Evolutionary conservation across 2,329 filamentous ascomycete species (phyloP), one percentile per base, ranked within the genome.

Genomic region (Colletotrichum nymphaeae): DNA sequence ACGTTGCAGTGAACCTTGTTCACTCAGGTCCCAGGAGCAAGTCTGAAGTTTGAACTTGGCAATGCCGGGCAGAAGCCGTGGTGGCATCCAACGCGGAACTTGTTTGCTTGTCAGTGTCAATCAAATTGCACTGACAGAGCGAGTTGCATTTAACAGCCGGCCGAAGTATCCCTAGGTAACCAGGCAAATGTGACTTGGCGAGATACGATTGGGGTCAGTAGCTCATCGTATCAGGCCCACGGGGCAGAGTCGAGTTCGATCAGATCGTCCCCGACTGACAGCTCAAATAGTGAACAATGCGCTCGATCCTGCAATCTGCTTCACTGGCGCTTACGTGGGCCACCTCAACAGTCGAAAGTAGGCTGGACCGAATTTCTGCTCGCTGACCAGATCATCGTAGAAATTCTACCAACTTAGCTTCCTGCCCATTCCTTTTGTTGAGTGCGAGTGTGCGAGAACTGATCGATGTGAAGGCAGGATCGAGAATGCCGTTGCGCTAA

Each of bases 201-300:
- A 28, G 11, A 26, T 37, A 57, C 52, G 46, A 26, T 49, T 30
- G 63, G 37, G 28, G 30, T 30, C 26, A 30, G 55, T 22, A 7
- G 12, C 19, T 37, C 28, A 32, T 63, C 19, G 30, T 26, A 30
- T 63, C 46, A 63, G 64, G 57, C 52, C 53, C 70, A 42, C 46
- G 59, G 66, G 55, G n/a, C 37, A 53, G 28, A 30, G 46, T 42
- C 35, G 30, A n/a, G n/a, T 14, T 28, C 53, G 49, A 55, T 55
- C 37, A 30, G 55, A 56, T 72, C 59, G 42, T 46, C 22, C 35
- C 37, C 4, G 3, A 35, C 26, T 69, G n/a, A 56, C 56, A 60
- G 56, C 46, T 66, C 67, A 60, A 19, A 11, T 65, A 66, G 57
- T 22, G 60, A 42, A 71, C 32, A 62, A 30, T 35, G 55, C 67